phyloP scores from a whole-genome alignment of 2,329 filamentous ascomycete genomes.

The Venturia nashicola region DNA sequence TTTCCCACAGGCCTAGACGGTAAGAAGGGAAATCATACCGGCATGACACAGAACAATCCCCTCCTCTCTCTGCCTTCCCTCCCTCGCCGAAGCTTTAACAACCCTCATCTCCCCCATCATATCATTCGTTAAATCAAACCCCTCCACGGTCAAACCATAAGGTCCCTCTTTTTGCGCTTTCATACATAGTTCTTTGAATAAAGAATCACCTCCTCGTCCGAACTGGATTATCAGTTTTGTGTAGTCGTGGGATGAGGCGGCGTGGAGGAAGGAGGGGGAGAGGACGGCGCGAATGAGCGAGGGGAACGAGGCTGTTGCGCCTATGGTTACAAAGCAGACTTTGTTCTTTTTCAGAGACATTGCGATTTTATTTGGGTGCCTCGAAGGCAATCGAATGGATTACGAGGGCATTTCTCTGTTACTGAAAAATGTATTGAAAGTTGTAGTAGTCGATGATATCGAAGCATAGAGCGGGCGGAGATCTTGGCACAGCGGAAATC shows the following conservation, averaged over 20 bases:
- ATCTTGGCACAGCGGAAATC: neutral
- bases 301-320: conserved; percentile 77
- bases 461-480: neutral
- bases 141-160: conserved; percentile 1
- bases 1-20: too few relatives aligned
- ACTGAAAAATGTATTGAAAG: too few relatives aligned
- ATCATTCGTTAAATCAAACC: conserved; percentile 16
- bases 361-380: neutral
- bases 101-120: conserved; percentile 26
- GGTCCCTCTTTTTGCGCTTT: neutral
- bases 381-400: neutral
- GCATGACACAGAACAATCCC: conserved; percentile 84
- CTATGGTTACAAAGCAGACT: conserved; percentile 77
- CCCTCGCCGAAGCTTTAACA: conserved; percentile 32
- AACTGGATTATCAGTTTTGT: conserved; percentile 70
- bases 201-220: conserved; percentile 49
- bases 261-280: conserved; percentile 46
- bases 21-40: conserved; percentile 40
- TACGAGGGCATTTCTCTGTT: neutral
- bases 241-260: conserved; percentile 49
- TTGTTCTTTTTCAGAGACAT: conserved; percentile 9
- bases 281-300: conserved; percentile 52
- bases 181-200: conserved; percentile 32
- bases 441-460: neutral
- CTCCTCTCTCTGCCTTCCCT: conserved; percentile 30